A percentile compares a stretch with the other conserved stretches of the same genome.
phyloP scores from a whole-genome alignment of 164 flowering plant species.

The Protea cynaroides region DNA sequence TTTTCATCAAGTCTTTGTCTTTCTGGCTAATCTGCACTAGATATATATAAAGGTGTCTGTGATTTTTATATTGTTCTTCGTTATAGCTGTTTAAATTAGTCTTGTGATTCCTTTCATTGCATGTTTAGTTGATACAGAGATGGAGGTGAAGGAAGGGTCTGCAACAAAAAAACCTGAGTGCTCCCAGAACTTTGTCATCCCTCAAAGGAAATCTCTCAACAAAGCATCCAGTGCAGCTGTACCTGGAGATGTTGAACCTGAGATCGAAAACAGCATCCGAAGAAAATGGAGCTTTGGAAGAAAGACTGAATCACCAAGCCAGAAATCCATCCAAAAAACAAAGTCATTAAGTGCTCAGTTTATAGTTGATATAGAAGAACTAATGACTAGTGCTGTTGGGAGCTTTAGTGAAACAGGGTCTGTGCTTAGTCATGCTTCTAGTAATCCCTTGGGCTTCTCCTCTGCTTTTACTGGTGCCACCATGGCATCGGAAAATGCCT shows the following conservation, averaged over 20 bases:
- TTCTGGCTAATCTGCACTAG: background rate
- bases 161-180: background rate
- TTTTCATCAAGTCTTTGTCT: background rate
- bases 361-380: slow-evolving; percentile 12
- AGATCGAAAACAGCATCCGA: background rate
- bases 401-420: slow-evolving; percentile 7
- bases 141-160: background rate
- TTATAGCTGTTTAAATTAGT: background rate
- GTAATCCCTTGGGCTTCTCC: background rate
- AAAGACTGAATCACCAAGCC: slow-evolving; percentile 3
- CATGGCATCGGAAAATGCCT: slow-evolving; percentile 7
- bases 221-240: background rate
- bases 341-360: slow-evolving; percentile 16
- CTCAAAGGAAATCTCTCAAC: background rate
- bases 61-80: no score
- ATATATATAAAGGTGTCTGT: no score
- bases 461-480: background rate
- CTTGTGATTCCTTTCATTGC: background rate
- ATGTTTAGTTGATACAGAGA: background rate
- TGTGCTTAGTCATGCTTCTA: slow-evolving; percentile 5
- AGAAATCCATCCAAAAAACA: background rate
- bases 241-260: background rate
- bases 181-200: background rate
- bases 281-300: slow-evolving; percentile 2
- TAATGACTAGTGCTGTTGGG: background rate